Base-by-base conservation (phyloP, 2,329 filamentous ascomycete genomes). In the Alternaria sp. region DNA sequence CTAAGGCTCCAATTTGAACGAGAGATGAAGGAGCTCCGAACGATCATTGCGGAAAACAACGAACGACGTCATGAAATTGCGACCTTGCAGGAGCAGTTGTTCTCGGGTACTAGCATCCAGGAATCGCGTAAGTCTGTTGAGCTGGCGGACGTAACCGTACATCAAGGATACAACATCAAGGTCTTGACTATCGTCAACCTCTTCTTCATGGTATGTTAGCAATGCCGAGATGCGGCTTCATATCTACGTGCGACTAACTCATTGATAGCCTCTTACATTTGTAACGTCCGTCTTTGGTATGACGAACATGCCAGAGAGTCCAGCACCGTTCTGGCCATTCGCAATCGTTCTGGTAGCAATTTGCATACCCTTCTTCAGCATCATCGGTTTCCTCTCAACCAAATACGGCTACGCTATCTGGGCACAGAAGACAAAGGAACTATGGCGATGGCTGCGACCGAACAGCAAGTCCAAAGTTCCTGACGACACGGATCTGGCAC, bases 81-180 rank as follows among this genome's bases (percentile, higher is more conserved):
- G 52, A 84, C 82, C 4, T 71, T 89, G 59, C 79, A 87, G 53
- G 87, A 89, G 60, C 87, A 89, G 71, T 81, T 89, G 0, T 89
- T 89, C 73, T 85, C 81, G 36, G 87, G 87, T 2, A 89, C 87
- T n/a, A 84, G 81, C 3, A 87, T 90, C 56, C 84, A 87, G 66
- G 87, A 89, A 71, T 85, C 82, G 41, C 78, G 87, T 14, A 84
- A 87, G 65, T 86, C 85, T 16, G 87, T 90, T 36, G 86, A 89
- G 59, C 72, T 82, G 48, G 78, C 81, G 1, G 80, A 81, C 46
- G 83, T 84, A 12, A 84, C 83, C 0, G 81, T 85, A 20, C 78
- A 84, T 57, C 87, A 89, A 70, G 87, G 87, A 2, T 83, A 88
- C 62, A 88, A 88, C 68, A 87, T 88, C 67, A 86, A 86, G 64